A percentile compares a stretch with the other conserved stretches of the same genome.
phyloP scores from a whole-genome alignment of 306 rosid genomes.

The Oemleria cerasiformis region DNA sequence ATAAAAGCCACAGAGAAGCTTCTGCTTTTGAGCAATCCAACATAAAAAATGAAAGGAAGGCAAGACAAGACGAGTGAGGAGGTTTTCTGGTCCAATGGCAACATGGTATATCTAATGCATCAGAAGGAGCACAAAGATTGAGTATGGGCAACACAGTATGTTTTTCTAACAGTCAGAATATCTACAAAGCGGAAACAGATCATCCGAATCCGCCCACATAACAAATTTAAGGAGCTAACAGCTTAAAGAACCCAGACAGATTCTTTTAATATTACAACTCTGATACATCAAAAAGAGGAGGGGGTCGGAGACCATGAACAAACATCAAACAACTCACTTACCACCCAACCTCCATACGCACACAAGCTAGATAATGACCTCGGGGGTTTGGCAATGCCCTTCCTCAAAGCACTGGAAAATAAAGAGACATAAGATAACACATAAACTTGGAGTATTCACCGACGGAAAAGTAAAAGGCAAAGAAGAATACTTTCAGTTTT shows the following conservation, averaged over 20 bases:
- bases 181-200: slow-evolving; percentile 39
- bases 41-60: slow-evolving; percentile 7
- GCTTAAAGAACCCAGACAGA: slow-evolving; percentile 30
- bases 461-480: neutral
- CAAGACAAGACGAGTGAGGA: neutral
- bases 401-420: slow-evolving; percentile 56
- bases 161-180: slow-evolving; percentile 37
- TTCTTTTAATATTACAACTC: slow-evolving; percentile 28
- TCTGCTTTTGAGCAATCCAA: slow-evolving; percentile 16
- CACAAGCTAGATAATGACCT: slow-evolving; percentile 39
- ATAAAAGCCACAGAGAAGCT: slow-evolving; percentile 10
- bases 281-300: slow-evolving; percentile 32
- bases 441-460: neutral
- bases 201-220: slow-evolving; percentile 32
- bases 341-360: slow-evolving; percentile 50
- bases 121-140: slow-evolving; percentile 29
- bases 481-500: neutral
- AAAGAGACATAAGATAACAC: slow-evolving; percentile 3
- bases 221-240: slow-evolving; percentile 34
- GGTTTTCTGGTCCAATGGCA: slow-evolving; percentile 21
- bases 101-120: slow-evolving; percentile 31
- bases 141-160: slow-evolving; percentile 36
- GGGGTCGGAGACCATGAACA: slow-evolving; percentile 42
- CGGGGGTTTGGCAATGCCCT: slow-evolving; percentile 37
- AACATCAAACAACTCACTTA: slow-evolving; percentile 42